Conservation (phyloP, 495 filamentous ascomycete species). For the Annulohypoxylon maeteangense region DNA sequence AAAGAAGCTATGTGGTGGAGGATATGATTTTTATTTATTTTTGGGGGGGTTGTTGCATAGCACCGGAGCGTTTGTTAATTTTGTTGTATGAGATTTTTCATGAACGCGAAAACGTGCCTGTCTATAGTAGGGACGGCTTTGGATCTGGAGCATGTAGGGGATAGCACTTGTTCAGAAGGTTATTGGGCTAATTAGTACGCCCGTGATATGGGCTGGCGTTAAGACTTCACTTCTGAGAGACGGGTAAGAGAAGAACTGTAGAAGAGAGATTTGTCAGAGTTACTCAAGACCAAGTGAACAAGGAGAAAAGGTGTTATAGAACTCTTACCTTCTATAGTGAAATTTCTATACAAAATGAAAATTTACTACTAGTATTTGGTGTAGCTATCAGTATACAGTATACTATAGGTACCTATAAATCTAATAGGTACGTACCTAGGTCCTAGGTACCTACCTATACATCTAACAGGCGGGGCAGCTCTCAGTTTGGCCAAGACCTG, state of each 20-base stretch:
- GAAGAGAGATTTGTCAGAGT: conserved; percentile 16
- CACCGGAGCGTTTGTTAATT: conserved; percentile 10
- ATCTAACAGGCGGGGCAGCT: not conserved
- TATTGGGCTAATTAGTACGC: not conserved
- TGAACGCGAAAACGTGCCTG: conserved; percentile 6
- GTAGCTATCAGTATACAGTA: no score
- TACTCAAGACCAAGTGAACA: not conserved
- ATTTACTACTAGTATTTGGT: no score
- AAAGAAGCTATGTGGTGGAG: conserved; percentile 8
- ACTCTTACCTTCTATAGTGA: not conserved
- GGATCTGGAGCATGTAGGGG: conserved; percentile 8
- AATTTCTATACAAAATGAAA: no score
- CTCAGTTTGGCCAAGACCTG: not conserved
- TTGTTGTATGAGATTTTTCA: not conserved
- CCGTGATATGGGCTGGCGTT: conserved; percentile 25
- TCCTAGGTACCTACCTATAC: no score
- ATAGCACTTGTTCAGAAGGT: not conserved
- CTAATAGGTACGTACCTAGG: no score
- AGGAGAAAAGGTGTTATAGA: not conserved
- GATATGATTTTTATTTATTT: not conserved
- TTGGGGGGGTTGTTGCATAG: conserved; percentile 25
- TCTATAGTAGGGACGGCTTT: not conserved
- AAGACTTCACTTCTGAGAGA: not conserved
- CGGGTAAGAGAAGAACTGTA: conserved; percentile 5
- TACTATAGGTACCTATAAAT: not conserved